phyloP scores from a whole-genome alignment of 2,329 filamentous ascomycete species.

The Aspergillus fischeri region DNA sequence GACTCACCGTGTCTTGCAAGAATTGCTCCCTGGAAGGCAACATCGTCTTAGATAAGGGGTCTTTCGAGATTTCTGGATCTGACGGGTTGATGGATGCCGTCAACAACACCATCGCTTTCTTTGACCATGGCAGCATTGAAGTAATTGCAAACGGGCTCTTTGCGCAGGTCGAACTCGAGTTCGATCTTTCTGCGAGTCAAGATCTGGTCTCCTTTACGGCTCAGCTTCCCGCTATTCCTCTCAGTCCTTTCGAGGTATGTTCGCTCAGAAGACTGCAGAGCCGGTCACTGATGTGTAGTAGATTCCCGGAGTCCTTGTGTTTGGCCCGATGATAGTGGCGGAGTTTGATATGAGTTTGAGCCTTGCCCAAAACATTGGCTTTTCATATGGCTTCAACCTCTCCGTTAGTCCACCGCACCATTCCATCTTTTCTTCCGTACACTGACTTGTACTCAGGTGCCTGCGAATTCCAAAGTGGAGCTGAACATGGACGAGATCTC shows the following conservation, averaged over 20 bases:
- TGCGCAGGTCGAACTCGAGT: conserved; percentile 16
- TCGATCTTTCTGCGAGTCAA: conserved; percentile 9
- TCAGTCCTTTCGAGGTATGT: conserved; percentile 18
- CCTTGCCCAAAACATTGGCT: conserved; percentile 9
- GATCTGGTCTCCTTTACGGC: conserved; percentile 12
- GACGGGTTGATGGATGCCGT: conserved; percentile 2
- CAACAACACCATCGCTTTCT: conserved; percentile 11
- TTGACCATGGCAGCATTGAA: conserved; percentile 16
- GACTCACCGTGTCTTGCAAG: conserved; percentile 16
- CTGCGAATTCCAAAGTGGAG: conserved; percentile 11
- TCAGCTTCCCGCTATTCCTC: conserved; percentile 15
- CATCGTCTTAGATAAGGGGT: conserved; percentile 14
- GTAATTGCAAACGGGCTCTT: conserved; percentile 13
- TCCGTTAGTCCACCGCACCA: conserved; percentile 6
- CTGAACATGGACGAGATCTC: conserved; percentile 11
- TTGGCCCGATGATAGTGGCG: conserved; percentile 14
- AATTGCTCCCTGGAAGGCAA: conserved; percentile 16
- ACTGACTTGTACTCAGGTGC: conserved; percentile 10
- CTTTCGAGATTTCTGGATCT: conserved; percentile 11
- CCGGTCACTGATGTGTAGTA: background rate
- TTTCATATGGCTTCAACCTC: conserved; percentile 18
- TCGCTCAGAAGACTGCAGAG: background rate
- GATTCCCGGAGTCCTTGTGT: conserved; percentile 18
- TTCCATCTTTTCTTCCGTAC: background rate
- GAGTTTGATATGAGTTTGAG: conserved; percentile 10